These are phyloP conservation scores for Huntiella bhutanensis DNA, from an alignment of 2,329 filamentous ascomycete species.

Conservation along the genomic window DNA sequence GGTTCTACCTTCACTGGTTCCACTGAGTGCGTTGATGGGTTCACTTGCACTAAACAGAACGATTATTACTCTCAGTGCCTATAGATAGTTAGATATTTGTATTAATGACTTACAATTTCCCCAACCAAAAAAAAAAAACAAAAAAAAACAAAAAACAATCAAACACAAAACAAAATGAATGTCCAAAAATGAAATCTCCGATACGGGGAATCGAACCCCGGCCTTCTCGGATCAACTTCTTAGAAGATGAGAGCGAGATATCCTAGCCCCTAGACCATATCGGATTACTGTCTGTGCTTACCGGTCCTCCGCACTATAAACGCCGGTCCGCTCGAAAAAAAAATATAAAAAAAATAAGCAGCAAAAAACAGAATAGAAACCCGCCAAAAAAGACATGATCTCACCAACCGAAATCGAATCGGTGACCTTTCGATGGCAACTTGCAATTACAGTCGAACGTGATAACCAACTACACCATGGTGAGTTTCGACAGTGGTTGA, in stretches of 20 bases:
- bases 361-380: not conserved
- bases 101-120: not conserved
- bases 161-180: not conserved
- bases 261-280: not conserved
- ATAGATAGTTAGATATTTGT: slow-evolving; percentile 13
- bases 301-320: too few relatives aligned
- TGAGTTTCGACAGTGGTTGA: slow-evolving; percentile 9
- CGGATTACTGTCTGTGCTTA: not conserved
- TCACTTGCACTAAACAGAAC: slow-evolving; percentile 21
- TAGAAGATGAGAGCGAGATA: not conserved
- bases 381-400: not conserved
- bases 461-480: slow-evolving; percentile 10
- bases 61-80: slow-evolving; percentile 25
- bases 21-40: slow-evolving; percentile 19
- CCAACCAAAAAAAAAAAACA: not conserved
- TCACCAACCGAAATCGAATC: slow-evolving; percentile 12
- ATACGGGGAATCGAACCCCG: slow-evolving; percentile 15
- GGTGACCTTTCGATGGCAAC: slow-evolving; percentile 11
- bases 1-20: slow-evolving; percentile 20
- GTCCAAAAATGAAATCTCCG: slow-evolving; percentile 8
- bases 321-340: not conserved
- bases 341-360: not conserved
- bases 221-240: slow-evolving; percentile 12
- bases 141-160: too few relatives aligned
- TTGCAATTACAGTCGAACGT: slow-evolving; percentile 11